These are phyloP conservation scores for Blakeslea trispora DNA, from an alignment of 371 early-diverging fungal species.

Conservation along the genomic window DNA sequence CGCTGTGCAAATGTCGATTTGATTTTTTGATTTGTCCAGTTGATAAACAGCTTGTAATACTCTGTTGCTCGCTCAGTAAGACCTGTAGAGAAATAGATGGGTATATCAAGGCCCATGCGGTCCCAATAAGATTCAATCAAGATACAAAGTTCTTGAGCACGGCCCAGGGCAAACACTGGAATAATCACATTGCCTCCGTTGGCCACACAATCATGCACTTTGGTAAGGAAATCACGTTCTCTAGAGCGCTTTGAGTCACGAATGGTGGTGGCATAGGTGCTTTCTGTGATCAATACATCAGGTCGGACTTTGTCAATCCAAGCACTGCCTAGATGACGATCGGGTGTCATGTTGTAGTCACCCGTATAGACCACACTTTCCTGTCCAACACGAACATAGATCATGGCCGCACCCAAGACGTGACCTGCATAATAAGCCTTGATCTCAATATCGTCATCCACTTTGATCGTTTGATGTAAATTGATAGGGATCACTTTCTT, in stretches of 20 bases:
- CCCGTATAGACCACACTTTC: slow-evolving; percentile 96
- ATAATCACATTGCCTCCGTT: slow-evolving; percentile 94
- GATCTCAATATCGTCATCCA: slow-evolving; percentile 84
- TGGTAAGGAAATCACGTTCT: slow-evolving; percentile 91
- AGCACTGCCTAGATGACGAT: slow-evolving; percentile 93
- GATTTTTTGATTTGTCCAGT: slow-evolving; percentile 96
- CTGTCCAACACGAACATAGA: slow-evolving; percentile 78
- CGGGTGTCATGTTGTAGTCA: slow-evolving; percentile 98
- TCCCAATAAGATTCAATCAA: slow-evolving; percentile 96
- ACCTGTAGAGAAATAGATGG: slow-evolving; percentile 95
- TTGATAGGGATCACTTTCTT: slow-evolving; percentile 89
- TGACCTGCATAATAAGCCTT: slow-evolving; percentile 97
- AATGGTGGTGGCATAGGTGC: slow-evolving; percentile 95
- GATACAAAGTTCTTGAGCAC: slow-evolving; percentile 96
- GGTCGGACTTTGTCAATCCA: slow-evolving; percentile 92
- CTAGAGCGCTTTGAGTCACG: slow-evolving; percentile 92
- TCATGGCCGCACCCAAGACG: slow-evolving; percentile 98
- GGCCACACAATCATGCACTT: slow-evolving; percentile 85
- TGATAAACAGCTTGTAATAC: slow-evolving; percentile 91
- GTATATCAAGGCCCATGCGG: slow-evolving; percentile 82
- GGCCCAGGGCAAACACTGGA: slow-evolving; percentile 95
- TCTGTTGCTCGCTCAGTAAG: slow-evolving; percentile 92
- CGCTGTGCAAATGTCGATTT: slow-evolving; percentile 82
- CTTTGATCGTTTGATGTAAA: slow-evolving; percentile 85
- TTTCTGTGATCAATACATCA: slow-evolving; percentile 93